These are phyloP conservation scores for Curvularia spicifera DNA, from an alignment of 2,329 filamentous ascomycete genomes.

Conservation along the genomic window DNA sequence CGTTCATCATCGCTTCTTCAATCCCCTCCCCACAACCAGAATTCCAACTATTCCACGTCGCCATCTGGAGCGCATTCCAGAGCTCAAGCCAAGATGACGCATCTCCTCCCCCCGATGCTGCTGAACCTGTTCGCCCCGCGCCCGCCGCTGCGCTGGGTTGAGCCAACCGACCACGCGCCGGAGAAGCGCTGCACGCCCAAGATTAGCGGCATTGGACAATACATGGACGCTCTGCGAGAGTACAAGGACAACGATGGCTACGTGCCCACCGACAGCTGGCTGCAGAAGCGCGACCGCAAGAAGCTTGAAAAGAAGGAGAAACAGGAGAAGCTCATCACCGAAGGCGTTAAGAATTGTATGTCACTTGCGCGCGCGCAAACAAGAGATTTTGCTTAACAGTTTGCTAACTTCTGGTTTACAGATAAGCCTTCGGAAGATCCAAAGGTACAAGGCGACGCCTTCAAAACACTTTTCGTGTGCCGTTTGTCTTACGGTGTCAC, in stretches of 20 bases:
- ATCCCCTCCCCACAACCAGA: constrained; percentile 7
- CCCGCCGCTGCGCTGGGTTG: constrained; percentile 87
- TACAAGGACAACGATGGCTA: constrained; percentile 82
- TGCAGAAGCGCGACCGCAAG: constrained; percentile 83
- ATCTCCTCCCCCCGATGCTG: constrained; percentile 91
- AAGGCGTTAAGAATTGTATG: constrained; percentile 71
- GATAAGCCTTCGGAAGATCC: constrained; percentile 84
- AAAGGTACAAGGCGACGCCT: constrained; percentile 90
- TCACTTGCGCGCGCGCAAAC: constrained; percentile 7
- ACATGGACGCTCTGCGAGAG: constrained; percentile 73
- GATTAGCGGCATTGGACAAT: constrained; percentile 76
- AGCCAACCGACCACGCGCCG: constrained; percentile 80
- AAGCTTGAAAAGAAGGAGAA: constrained; percentile 78
- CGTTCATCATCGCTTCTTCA: constrained; percentile 27
- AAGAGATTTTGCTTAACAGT: neutral
- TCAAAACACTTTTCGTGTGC: constrained; percentile 92
- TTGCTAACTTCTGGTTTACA: constrained; percentile 47
- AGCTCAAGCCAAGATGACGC: constrained; percentile 72
- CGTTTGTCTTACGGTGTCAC: constrained; percentile 88
- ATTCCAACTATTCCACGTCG: constrained; percentile 41
- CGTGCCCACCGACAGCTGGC: constrained; percentile 87
- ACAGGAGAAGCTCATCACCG: constrained; percentile 67
- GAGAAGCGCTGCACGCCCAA: constrained; percentile 78
- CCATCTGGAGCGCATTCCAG: constrained; percentile 47
- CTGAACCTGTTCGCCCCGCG: constrained; percentile 94